phyloP scores from a whole-genome alignment of 1,284 basidiomycete genomes.

The Cryptococcus sp. region DNA sequence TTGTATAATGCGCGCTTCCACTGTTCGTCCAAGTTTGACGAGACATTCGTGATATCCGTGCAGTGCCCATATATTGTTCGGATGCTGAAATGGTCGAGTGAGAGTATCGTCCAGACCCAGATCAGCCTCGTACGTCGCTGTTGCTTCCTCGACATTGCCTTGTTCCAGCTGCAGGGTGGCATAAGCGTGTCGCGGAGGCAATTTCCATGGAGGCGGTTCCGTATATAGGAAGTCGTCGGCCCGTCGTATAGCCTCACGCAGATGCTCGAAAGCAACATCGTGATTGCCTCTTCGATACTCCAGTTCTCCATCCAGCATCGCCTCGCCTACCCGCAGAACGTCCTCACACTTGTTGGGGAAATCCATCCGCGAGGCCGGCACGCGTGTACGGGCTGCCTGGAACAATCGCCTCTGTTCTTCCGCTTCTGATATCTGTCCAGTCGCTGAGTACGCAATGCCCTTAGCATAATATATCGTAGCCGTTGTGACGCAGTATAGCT shows the following conservation, averaged over 20 bases:
- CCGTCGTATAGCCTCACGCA: slow-evolving; percentile 33
- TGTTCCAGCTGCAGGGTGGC: slow-evolving; percentile 46
- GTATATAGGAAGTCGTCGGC: slow-evolving; percentile 42
- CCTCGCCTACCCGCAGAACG: slow-evolving; percentile 37
- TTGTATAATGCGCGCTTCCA: slow-evolving; percentile 34
- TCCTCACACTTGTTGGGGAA: slow-evolving; percentile 39
- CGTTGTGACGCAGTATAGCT: slow-evolving; percentile 36
- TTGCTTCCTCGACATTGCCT: slow-evolving; percentile 37
- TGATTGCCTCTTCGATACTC: slow-evolving; percentile 39
- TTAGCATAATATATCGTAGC: slow-evolving; percentile 40
- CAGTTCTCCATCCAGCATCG: slow-evolving; percentile 45
- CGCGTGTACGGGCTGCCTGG: slow-evolving; percentile 11
- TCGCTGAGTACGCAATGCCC: slow-evolving; percentile 35
- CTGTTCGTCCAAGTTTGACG: slow-evolving; percentile 26
- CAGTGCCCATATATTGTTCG: slow-evolving; percentile 50
- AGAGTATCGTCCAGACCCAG: slow-evolving; percentile 37
- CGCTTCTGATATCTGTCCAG: slow-evolving; percentile 24
- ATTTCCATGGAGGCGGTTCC: slow-evolving; percentile 50
- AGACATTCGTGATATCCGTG: slow-evolving; percentile 49
- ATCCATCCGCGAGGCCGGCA: slow-evolving; percentile 28
- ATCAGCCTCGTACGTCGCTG: slow-evolving; percentile 39
- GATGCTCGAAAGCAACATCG: slow-evolving; percentile 33
- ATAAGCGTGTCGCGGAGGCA: slow-evolving; percentile 46
- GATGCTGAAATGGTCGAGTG: slow-evolving; percentile 42
- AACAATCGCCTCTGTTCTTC: slow-evolving; percentile 16